Evolutionary conservation across 257 asterid genomes (phyloP), one percentile per base, ranked within the genome.

Genomic region (Solanum chilense): DNA sequence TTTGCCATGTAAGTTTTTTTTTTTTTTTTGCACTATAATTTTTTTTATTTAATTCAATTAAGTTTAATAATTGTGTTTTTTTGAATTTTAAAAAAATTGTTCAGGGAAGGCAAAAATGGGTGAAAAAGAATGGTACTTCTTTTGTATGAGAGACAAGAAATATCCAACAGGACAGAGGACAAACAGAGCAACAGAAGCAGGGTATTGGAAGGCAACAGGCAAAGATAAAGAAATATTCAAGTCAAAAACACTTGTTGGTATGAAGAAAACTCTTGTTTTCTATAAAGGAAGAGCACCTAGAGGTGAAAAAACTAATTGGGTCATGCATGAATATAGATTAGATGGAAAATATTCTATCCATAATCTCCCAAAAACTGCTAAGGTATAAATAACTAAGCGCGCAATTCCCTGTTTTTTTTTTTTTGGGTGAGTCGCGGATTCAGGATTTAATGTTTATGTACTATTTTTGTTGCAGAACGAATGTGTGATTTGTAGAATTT

Each of bases 171-270:
- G 98, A 20, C 78, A 86, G 91, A 92, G 98, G 90, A 92, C 98
- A n/a, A 94, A 94, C 39, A 78, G 98, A 87, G 98, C 98, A 1
- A 94, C 98, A 10, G 90, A 87, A 37, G 93, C 98, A 9, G 98
- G 98, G 9, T 94, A 94, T 68, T 94, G 98, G 98, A 94, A 94
- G 92, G 98, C 98, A 1, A 94, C 96, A 6, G 98, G 98, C 18
- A 94, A 94, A 47, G 98, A 94, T 88, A 91, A 88, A 68, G 96
- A 94, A 86, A 93, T 94, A 73, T 93, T 90, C 75, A 86, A 88
- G 7, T 93, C 62, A 5, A 93, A 91, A 89, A 42, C 86, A 47
- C 45, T 93, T 20, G 94, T 94, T 44, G 98, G 98, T 25, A 94
- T 93, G 98, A 94, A 93, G 92, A 94, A 94, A 58, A 94, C 98